Conservation (phyloP, 129 eudicot genomes). For the Centrapalus pauciflorus region DNA sequence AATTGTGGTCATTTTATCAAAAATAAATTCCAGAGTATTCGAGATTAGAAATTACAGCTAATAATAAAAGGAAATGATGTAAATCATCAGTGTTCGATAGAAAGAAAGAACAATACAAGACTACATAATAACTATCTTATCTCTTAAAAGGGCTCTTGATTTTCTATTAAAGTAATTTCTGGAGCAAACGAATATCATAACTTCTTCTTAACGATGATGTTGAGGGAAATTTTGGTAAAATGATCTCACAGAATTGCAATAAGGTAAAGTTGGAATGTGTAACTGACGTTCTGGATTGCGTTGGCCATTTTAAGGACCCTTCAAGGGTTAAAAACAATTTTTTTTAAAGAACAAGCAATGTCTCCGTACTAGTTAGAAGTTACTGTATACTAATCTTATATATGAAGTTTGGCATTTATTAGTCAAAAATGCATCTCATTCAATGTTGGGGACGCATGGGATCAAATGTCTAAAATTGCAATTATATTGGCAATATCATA, state of each 20-base stretch:
- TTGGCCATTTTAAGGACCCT: neutral
- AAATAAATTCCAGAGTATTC: too few relatives aligned
- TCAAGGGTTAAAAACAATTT: neutral
- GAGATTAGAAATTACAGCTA: too few relatives aligned
- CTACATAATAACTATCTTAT: too few relatives aligned
- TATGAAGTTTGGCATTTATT: neutral
- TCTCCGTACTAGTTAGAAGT: too few relatives aligned
- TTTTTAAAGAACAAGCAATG: neutral
- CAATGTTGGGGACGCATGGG: neutral
- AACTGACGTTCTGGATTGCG: neutral
- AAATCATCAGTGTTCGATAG: too few relatives aligned
- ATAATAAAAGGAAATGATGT: too few relatives aligned
- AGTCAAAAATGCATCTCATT: neutral
- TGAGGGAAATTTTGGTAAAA: neutral
- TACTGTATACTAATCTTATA: too few relatives aligned
- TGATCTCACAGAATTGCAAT: neutral
- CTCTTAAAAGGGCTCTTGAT: neutral
- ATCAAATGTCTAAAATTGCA: neutral
- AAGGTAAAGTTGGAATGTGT: neutral
- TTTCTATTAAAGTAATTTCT: neutral
- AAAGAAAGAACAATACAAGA: too few relatives aligned
- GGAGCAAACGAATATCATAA: neutral
- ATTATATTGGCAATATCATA: neutral
- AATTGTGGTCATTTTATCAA: too few relatives aligned
- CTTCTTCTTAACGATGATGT: neutral